Conservation (phyloP, 2,329 filamentous ascomycete genomes). For the Botrytis fabae region DNA sequence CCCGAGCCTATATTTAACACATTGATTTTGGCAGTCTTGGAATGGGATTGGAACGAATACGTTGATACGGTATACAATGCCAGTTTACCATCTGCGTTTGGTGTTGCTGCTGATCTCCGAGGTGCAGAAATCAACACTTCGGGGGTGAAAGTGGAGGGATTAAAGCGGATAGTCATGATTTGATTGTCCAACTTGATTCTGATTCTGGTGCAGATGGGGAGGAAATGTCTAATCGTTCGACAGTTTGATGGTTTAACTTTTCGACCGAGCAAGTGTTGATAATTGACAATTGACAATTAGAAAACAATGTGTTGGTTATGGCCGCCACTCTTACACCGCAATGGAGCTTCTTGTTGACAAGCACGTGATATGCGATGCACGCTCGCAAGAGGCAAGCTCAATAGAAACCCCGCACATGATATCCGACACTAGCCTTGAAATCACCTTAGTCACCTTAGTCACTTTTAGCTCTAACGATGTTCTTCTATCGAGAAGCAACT, state of each 20-base stretch:
- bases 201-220: not conserved
- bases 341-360: not conserved
- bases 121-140: slow-evolving; percentile 66
- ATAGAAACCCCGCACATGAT: not conserved
- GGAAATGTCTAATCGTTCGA: not conserved
- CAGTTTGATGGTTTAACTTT: not conserved
- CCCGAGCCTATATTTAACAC: slow-evolving; percentile 69
- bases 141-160: slow-evolving; percentile 70
- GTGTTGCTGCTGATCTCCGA: slow-evolving; percentile 65
- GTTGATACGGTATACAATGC: slow-evolving; percentile 69
- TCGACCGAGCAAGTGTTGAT: not conserved
- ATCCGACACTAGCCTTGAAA: slow-evolving; percentile 2
- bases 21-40: slow-evolving; percentile 66
- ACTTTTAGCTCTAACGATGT: not conserved
- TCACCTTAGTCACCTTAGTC: not conserved
- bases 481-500: not conserved
- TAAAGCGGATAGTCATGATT: slow-evolving; percentile 62
- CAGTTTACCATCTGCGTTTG: slow-evolving; percentile 66
- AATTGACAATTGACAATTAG: not conserved
- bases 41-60: slow-evolving; percentile 78
- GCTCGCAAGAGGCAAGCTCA: not conserved
- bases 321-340: not conserved
- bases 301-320: not conserved
- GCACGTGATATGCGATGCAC: not conserved
- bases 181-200: not conserved